Evolutionary conservation across 768 basidiomycete genomes (phyloP), one percentile per base, ranked within the genome.

Genomic region (Trametes coccinea): DNA sequence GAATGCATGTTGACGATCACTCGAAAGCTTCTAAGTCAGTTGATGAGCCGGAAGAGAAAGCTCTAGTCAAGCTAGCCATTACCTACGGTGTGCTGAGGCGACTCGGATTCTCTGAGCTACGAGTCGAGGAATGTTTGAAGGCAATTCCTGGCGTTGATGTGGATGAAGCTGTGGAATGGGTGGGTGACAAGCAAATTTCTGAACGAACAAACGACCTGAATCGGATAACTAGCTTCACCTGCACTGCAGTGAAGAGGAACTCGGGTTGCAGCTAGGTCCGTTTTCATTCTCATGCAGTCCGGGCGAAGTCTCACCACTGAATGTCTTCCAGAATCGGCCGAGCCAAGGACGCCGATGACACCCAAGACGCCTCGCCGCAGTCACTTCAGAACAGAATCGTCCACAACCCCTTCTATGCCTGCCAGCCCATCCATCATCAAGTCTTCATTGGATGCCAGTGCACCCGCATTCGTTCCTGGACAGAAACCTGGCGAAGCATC

Each of bases 111-210:
- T 73, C 81, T 1, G 86, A 91, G 67, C 80, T 79, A 10, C 77
- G 83, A 54, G 88, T 93, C 5, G 79, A 84, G 51, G 81, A 89
- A 66, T 97, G 93, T 71, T 73, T 98, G 47, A 74, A 77, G 53
- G 73, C 80, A 5, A 84, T 93, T 30, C 73, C 77, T 30, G 83
- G 87, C 11, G 75, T 89, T 34, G 91, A 92, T 29, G 76, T 93
- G n/a, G 95, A 98, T 14, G 90, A 93, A 53, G 93, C 92, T 9
- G 82, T 90, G 55, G 89, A 95, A 70, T 98, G 96, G 96, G 93
- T 96, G 65, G 58, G 84, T 72, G 17, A 37, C 17, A 13, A 14
- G 5, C 10, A n/a, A 6, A 8, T 6, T 43, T 5, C 10, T 16
- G 13, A n/a, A 16, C 14, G 7, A 43, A 16, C 41, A 43, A 6